These are phyloP conservation scores for Paraurostyla sp. DNA, from an alignment of 73 alveolate species.

Conservation along the genomic window DNA sequence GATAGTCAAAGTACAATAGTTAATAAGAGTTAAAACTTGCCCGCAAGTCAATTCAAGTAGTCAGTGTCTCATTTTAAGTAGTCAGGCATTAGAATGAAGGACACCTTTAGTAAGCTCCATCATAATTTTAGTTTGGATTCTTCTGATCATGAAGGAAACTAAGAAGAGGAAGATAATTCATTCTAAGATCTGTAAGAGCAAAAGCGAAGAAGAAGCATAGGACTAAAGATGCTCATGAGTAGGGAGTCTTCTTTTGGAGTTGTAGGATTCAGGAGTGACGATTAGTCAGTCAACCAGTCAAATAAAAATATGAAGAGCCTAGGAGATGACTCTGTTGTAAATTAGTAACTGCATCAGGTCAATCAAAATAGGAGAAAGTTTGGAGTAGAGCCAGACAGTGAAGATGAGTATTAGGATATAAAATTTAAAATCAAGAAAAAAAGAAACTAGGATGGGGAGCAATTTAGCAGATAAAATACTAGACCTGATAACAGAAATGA, in stretches of 20 bases:
- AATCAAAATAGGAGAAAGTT: not conserved
- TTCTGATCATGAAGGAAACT: not conserved
- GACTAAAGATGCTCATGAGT: constrained; percentile 15
- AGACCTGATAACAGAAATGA: not conserved
- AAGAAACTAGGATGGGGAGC: not conserved
- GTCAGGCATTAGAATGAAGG: constrained; percentile 18
- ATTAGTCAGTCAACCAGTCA: not conserved
- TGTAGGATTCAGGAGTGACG: not conserved
- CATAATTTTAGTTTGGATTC: not conserved
- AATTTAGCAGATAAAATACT: not conserved
- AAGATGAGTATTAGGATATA: constrained; percentile 20
- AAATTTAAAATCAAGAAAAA: not conserved
- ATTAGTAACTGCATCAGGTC: not conserved
- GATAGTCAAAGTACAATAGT: constrained; percentile 2
- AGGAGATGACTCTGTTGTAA: not conserved
- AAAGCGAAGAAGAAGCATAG: not conserved
- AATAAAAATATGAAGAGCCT: not conserved
- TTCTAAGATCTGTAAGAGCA: not conserved
- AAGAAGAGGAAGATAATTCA: not conserved
- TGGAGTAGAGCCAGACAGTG: constrained; percentile 27
- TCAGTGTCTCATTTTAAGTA: not conserved
- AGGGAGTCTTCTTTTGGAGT: constrained; percentile 37
- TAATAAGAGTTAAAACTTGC: not conserved
- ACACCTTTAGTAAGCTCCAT: constrained; percentile 13
- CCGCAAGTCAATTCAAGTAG: not conserved